Base-by-base conservation (phyloP, 2,329 filamentous ascomycete species). In the Balansia obtecta region DNA sequence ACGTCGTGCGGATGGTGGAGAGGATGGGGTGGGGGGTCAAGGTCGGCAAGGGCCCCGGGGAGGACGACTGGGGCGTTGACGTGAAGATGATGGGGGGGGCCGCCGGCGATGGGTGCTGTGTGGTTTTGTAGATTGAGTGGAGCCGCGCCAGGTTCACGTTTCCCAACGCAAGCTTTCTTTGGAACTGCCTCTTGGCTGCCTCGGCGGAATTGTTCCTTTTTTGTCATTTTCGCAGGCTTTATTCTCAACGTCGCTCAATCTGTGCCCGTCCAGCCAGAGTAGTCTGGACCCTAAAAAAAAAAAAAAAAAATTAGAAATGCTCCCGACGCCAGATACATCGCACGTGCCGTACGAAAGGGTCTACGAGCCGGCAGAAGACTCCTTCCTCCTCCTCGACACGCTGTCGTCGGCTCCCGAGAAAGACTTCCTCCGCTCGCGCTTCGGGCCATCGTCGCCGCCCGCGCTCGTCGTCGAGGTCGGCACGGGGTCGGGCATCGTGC, bases 301-400 rank as follows among this genome's bases (percentile, higher is more conserved):
- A 49, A 41, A 49, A 47, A 22, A 39, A 50, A 39, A 2, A 50
- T 40, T 7, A 45, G 22, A 40, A 13, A 95, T 96, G 90, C 80
- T 98, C 30, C 90, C 91, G 10, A 98, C 93, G 1, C 93, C 93
- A 13, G 87, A 88, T 52, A 98, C 93, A 2, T 86, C 86, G 20
- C 93, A 98, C 70, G 87, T 97, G 53, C 80, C 85, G 50, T 95
- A 90, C 68, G 80, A 87, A 65, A 82, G 85, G 50, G 83, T 97
- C 58, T 98, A 98, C 69, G 90, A 96, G 63, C 93, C 93, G 37
- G 85, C 91, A 11, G 93, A 98, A 68, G 93, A 98, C 71, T 96
- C 90, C 5, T 98, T 88, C 64, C 79, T 98, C 43, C 78, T 98
- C 46, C 80, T 98, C 32, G 91, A 98, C 69, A 95, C 90, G 0